A percentile compares a stretch with the other conserved stretches of the same genome.
Conservation (phyloP, 2,329 filamentous ascomycete species). For the Ceratocystis smalleyi region DNA sequence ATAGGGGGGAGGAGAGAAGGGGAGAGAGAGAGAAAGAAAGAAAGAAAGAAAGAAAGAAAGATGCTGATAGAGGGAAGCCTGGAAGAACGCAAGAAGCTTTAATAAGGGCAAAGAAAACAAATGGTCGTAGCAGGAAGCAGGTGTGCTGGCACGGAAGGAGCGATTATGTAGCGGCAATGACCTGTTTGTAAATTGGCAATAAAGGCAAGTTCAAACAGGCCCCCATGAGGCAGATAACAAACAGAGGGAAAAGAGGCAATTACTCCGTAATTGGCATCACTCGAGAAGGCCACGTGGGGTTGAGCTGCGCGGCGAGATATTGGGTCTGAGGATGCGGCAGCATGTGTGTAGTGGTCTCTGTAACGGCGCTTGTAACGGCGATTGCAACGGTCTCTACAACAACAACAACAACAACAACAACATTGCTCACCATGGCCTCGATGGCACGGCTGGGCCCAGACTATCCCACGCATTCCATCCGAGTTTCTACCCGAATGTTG, state of each 20-base stretch:
- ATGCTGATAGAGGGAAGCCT: not conserved
- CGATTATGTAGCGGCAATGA: not conserved
- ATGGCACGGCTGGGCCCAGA: not conserved
- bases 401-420: not conserved
- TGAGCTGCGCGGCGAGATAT: not conserved
- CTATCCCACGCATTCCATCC: too few relatives aligned
- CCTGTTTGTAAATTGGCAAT: not conserved
- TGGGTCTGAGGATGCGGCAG: too few relatives aligned
- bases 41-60: not conserved
- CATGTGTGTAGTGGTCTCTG: not conserved
- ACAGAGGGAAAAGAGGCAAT: not conserved
- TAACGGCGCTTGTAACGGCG: not conserved
- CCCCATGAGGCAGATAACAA: not conserved
- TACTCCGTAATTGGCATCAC: not conserved
- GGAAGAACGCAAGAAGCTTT: not conserved
- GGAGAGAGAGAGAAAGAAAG: too few relatives aligned
- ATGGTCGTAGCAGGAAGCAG: not conserved
- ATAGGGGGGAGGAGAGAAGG: not conserved
- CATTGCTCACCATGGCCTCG: not conserved
- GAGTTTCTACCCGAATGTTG: not conserved
- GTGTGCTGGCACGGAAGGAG: not conserved
- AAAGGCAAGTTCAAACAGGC: not conserved
- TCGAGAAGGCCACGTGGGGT: not conserved
- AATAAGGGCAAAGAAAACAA: not conserved
- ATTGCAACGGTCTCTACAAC: not conserved